Percentiles rank a stretch among this genome's conserved stretches.
Evolutionary conservation across 139 green algal species (phyloP).

Genomic region (Choricystis sp.): DNA sequence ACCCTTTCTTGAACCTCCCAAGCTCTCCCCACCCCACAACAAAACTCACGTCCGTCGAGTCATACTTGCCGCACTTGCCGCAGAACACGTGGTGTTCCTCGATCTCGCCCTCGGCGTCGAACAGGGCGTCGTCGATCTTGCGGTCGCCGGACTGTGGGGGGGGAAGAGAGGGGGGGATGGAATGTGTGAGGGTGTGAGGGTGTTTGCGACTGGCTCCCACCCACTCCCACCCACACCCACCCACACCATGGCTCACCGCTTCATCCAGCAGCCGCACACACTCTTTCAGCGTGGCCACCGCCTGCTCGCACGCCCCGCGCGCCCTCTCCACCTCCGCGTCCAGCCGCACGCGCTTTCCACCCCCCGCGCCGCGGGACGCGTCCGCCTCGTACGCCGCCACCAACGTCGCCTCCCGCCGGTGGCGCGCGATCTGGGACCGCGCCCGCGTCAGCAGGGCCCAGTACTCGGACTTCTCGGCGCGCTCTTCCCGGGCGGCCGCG

Average conservation of each 20-base stretch:
- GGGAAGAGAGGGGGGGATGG: background rate
- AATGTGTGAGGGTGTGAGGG: background rate
- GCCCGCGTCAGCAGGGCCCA: background rate
- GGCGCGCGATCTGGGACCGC: background rate
- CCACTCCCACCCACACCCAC: background rate
- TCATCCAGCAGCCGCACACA: background rate
- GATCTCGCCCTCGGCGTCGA: conserved; percentile 49
- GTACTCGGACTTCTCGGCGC: background rate
- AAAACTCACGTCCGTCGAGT: conserved; percentile 27
- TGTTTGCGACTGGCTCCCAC: background rate
- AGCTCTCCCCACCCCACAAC: background rate
- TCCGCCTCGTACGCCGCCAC: conserved; percentile 42
- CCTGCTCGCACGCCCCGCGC: conserved; percentile 10
- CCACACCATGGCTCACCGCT: background rate
- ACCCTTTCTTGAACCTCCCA: background rate
- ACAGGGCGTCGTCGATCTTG: conserved; percentile 23
- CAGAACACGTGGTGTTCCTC: conserved; percentile 63
- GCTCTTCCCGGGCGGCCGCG: background rate
- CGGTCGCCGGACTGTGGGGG: conserved; percentile 1
- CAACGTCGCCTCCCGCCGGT: conserved; percentile 20
- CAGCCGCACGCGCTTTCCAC: conserved; percentile 48
- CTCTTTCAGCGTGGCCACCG: background rate
- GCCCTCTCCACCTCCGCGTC: conserved; percentile 37
- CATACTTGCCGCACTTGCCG: conserved; percentile 35
- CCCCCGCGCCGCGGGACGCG: conserved; percentile 36